These are phyloP conservation scores for Datura wrightii DNA, from an alignment of 257 asterid genomes.

Conservation along the genomic window DNA sequence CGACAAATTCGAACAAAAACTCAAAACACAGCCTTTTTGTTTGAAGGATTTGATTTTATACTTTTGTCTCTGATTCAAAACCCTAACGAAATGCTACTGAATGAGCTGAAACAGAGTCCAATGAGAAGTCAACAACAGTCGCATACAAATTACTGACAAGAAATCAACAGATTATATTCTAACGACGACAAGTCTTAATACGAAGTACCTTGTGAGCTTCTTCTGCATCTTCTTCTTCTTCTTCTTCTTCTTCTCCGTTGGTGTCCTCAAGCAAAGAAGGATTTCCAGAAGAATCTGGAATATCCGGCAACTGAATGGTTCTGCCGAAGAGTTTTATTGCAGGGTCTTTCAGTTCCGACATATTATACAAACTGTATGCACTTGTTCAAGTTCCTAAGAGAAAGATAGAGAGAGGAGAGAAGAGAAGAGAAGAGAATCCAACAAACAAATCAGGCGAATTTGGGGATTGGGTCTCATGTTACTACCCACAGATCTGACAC, in stretches of 20 bases:
- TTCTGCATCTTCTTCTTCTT: conserved; percentile 47
- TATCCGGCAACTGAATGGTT: conserved; percentile 73
- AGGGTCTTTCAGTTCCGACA: conserved; percentile 82
- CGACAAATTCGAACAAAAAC: neutral
- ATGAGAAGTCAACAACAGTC: conserved; percentile 28
- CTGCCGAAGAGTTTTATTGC: conserved; percentile 88
- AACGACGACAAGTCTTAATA: neutral
- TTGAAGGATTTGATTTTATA: neutral
- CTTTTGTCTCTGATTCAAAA: neutral
- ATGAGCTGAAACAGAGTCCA: neutral
- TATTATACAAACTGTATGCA: conserved; percentile 22
- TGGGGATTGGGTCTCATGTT: conserved; percentile 37
- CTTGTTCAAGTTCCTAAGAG: conserved; percentile 31
- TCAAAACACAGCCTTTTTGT: neutral
- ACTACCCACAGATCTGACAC: conserved; percentile 61
- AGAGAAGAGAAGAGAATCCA: conserved; percentile 8
- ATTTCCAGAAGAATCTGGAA: conserved; percentile 36
- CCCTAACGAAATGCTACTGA: neutral
- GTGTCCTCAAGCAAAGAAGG: neutral
- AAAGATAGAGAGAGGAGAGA: neutral
- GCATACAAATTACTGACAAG: neutral
- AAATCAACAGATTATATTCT: neutral
- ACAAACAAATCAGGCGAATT: conserved; percentile 33
- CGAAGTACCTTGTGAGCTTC: conserved; percentile 56
- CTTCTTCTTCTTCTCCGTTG: conserved; percentile 9